Percentiles rank a stretch among this genome's conserved stretches.
phyloP scores from a whole-genome alignment of 768 basidiomycete genomes.

The Candolleomyces efflorescens region DNA sequence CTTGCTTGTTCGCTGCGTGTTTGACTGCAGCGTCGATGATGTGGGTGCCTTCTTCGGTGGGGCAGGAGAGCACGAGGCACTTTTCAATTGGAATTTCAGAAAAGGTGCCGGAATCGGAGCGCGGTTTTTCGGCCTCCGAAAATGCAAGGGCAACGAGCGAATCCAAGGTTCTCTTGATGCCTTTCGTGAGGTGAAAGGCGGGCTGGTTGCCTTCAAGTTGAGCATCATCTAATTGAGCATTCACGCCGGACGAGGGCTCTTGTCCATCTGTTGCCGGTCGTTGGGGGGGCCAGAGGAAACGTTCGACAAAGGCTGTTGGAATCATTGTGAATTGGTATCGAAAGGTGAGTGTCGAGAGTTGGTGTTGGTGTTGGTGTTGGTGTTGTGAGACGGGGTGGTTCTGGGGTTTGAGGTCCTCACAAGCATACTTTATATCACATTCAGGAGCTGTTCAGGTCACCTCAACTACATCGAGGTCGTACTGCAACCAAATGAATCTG shows the following conservation, averaged over 20 bases:
- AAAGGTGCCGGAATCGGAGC: background rate
- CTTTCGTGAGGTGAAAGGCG: background rate
- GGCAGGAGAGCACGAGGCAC: background rate
- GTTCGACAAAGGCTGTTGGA: background rate
- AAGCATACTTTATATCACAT: no score
- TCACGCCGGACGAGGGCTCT: no score
- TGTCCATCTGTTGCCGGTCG: background rate
- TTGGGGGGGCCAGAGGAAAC: background rate
- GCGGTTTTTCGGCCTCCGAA: background rate
- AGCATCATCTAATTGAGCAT: no score
- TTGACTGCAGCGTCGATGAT: constrained; percentile 10
- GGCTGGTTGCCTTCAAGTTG: background rate
- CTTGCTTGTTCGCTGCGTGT: constrained; percentile 1
- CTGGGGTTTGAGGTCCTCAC: no score
- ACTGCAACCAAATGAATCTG: no score
- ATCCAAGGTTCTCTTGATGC: background rate
- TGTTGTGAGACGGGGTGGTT: no score
- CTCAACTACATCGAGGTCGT: no score
- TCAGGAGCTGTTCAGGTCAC: no score
- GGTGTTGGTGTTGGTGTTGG: no score
- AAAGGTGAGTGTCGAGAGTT: no score
- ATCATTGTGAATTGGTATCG: background rate
- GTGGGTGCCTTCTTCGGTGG: constrained; percentile 3
- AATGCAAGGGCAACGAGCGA: background rate
- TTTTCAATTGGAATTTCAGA: background rate